phyloP scores from a whole-genome alignment of 1,139 yeast genomes.

The Geotrichum carabidarum region DNA sequence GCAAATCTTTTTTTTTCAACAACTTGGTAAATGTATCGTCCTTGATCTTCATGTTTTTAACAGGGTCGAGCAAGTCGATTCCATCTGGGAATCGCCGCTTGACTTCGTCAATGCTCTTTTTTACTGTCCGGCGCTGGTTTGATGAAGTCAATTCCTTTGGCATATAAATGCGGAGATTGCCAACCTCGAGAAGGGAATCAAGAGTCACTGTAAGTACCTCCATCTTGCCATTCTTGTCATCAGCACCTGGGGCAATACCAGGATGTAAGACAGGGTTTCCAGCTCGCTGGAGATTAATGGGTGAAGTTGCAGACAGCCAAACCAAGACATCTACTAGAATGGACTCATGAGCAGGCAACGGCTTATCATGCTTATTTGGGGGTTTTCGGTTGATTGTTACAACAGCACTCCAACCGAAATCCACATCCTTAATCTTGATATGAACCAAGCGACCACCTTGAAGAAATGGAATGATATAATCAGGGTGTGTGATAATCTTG shows the following conservation, averaged over 20 bases:
- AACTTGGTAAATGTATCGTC: conserved; percentile 70
- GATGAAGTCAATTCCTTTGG: conserved; percentile 74
- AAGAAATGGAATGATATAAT: conserved; percentile 72
- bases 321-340: conserved; percentile 76
- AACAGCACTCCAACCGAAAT: conserved; percentile 95
- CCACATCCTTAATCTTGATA: conserved; percentile 49
- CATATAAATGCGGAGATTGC: conserved; percentile 72
- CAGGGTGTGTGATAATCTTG: conserved; percentile 87
- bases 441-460: conserved; percentile 84
- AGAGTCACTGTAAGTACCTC: conserved; percentile 83
- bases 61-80: conserved; percentile 81
- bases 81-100: conserved; percentile 84
- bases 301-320: conserved; percentile 63
- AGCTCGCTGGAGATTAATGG: conserved; percentile 41
- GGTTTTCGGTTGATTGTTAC: conserved; percentile 67
- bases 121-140: conserved; percentile 66
- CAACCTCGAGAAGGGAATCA: conserved; percentile 65
- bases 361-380: conserved; percentile 25
- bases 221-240: conserved; percentile 59
- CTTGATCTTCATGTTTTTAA: conserved; percentile 84
- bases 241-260: conserved; percentile 80
- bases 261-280: conserved; percentile 69
- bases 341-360: conserved; percentile 74
- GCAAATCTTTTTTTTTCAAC: conserved; percentile 70
- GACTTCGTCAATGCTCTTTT: conserved; percentile 74